Base-by-base conservation (phyloP, 768 basidiomycete species). In the Mycena maculata region DNA sequence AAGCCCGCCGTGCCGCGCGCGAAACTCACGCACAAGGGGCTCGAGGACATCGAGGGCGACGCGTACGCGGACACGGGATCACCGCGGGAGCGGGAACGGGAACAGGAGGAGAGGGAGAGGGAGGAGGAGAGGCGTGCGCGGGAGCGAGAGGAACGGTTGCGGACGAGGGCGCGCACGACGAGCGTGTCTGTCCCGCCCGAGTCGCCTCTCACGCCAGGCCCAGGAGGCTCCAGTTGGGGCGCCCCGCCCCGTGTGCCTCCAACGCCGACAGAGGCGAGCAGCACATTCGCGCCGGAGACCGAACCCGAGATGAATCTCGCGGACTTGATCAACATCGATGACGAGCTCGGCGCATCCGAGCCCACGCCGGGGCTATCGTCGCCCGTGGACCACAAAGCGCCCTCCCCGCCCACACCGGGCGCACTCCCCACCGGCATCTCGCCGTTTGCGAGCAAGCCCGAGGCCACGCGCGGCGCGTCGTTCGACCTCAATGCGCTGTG, bases 21-120 rank as follows among this genome's bases (percentile, higher is more conserved):
- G 36, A 96, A 96, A 78, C 92, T 95, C 67, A 97, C 95, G 28
- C 95, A 96, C 83, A 97, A 97, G 79, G 95, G 95, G 57, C 80
- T 96, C 68, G 91, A 96, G 82, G 91, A 94, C 73, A 94, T 97
- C 73, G 95, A 97, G 77, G 90, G 90, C 76, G 79, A 90, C 60
- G 87, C 88, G 71, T 76, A 79, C 49, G 78, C 78, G 48, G 68
- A 36, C 8, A 13, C 73, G 31, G 72, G 77, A 63, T 78, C 74
- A 50, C 55, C 70, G 54, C 81, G 80, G 68, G 87, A 88, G 69
- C 78, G 82, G 71, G 92, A 89, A 71, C 83, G 84, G 55, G 87
- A 88, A 73, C 85, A 83, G 28, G 88, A 90, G 75, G 88, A 90
- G 67, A 89, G 91, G 63, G 90, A 91, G 59, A 84, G 88, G 67